These are phyloP conservation scores for Epichloe brachyelytri DNA, from an alignment of 2,329 filamentous ascomycete genomes.

Conservation along the genomic window DNA sequence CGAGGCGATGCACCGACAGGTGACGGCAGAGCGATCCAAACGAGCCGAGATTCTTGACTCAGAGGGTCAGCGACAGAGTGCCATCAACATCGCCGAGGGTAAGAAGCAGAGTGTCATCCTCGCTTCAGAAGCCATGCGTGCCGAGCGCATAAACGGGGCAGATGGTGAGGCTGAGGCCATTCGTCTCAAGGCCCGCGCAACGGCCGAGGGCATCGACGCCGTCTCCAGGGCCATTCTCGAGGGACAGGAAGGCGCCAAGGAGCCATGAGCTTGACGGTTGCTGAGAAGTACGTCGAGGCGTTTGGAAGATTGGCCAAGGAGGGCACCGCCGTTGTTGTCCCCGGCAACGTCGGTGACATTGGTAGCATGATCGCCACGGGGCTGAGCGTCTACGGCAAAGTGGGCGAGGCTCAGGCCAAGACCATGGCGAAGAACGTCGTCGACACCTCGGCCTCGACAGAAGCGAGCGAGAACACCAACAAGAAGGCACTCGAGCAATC, in stretches of 20 bases:
- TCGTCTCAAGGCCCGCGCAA: conserved; percentile 70
- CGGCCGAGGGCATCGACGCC: conserved; percentile 75
- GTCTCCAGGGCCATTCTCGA: conserved; percentile 64
- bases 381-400: conserved; percentile 89
- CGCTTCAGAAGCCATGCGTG: conserved; percentile 78
- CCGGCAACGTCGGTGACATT: conserved; percentile 93
- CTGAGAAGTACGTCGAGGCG: conserved; percentile 96
- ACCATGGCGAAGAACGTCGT: conserved; percentile 44
- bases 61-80: conserved; percentile 90
- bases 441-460: conserved; percentile 12
- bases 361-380: conserved; percentile 94
- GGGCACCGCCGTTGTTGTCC: conserved; percentile 88
- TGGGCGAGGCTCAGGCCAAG: conserved; percentile 66
- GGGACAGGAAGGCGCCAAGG: conserved; percentile 64
- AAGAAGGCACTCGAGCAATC: conserved; percentile 10
- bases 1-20: conserved; percentile 95
- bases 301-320: conserved; percentile 89
- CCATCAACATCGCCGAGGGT: conserved; percentile 98
- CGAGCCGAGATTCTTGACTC: conserved; percentile 95
- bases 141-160: conserved; percentile 88
- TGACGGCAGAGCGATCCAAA: conserved; percentile 94
- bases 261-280: conserved; percentile 76
- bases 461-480: conserved; percentile 7
- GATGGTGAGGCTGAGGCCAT: conserved; percentile 92
- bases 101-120: conserved; percentile 94